Evolutionary conservation across 352 stramenopile genomes (phyloP).

Genomic region (Globisporangium middletonii): DNA sequence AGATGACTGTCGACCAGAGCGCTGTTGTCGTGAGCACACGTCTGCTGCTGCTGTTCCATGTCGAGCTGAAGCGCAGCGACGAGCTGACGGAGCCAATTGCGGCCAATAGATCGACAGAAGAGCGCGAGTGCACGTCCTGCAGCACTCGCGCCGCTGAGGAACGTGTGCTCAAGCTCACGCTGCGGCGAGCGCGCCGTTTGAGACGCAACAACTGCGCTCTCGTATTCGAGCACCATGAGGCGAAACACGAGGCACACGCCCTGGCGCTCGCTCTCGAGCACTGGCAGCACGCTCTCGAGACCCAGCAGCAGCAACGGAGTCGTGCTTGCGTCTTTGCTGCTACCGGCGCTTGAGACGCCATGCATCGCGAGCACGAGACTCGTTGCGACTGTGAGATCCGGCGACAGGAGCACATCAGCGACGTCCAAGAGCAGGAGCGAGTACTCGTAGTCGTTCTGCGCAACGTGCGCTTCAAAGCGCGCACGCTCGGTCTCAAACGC

Average conservation of each 20-base stretch:
- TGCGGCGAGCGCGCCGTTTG: background rate
- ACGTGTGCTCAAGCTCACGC: conserved; percentile 13
- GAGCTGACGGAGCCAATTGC: conserved; percentile 23
- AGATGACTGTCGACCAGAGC: conserved; percentile 2
- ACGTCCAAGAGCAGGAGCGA: conserved; percentile 49
- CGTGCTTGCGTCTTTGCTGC: background rate
- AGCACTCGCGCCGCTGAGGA: conserved; percentile 26
- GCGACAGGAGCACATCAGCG: conserved; percentile 35
- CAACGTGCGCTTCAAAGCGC: conserved; percentile 38
- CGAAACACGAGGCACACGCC: conserved; percentile 43
- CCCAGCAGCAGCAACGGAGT: conserved; percentile 17
- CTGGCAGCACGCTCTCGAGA: conserved; percentile 31
- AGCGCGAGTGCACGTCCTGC: conserved; percentile 27
- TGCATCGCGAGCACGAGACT: conserved; percentile 18
- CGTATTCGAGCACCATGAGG: conserved; percentile 33
- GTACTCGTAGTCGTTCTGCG: conserved; percentile 72
- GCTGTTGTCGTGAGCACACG: background rate
- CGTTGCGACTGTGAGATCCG: conserved; percentile 26
- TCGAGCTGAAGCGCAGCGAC: background rate
- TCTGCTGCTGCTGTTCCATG: background rate
- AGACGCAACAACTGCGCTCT: background rate
- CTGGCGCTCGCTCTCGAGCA: conserved; percentile 46
- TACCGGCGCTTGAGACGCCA: background rate
- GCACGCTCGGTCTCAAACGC: conserved; percentile 33
- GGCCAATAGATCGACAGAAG: conserved; percentile 28